Evolutionary conservation across 306 rosid genomes (phyloP), one percentile per base, ranked within the genome.

Genomic region (Prunus dulcis): DNA sequence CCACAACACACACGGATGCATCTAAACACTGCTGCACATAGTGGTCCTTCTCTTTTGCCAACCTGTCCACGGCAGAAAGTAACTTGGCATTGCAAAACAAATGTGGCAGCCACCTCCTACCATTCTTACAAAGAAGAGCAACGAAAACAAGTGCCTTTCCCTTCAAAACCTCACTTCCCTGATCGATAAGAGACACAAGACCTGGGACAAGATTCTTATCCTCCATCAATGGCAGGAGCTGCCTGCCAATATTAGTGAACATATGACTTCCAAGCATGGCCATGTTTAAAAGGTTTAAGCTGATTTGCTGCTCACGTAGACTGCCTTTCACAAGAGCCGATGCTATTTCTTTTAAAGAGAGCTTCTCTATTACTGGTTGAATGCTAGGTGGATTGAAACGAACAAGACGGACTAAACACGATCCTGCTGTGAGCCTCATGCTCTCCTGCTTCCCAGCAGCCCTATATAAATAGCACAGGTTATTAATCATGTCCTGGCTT

Each of bases 381-480:
- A 84, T 83, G 84, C 87, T 88, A 30, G 95, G 82, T 76, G 97
- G 96, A 78, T 81, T 92, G 78, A 95, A 95, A 78, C 93, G 95
- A 79, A 80, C 92, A 27, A 95, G 84, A 84, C 99, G 99, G 74
- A 92, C 99, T 82, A 95, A 86, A 80, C 97, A 95, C 52, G 99
- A 95, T 49, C 97, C 99, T 78, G 97, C 99, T 28, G 99, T 91
- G 80, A 95, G 97, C 83, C 97, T 90, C 86, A 87, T 84, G 82
- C 91, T 95, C 88, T 92, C 99, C 81, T 85, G 96, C 84, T 95
- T 95, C 81, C 97, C 97, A 55, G 90, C 76, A 20, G 99, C 99
- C 81, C 89, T 87, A 75, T 92, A 92, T 71, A 95, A 88, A 75
- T 95, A 92, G 78, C 92, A 90, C 67, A 95, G 87, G 79, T 95